Base-by-base conservation (phyloP, 345 rosid genomes). In the Corchorus capsularis region DNA sequence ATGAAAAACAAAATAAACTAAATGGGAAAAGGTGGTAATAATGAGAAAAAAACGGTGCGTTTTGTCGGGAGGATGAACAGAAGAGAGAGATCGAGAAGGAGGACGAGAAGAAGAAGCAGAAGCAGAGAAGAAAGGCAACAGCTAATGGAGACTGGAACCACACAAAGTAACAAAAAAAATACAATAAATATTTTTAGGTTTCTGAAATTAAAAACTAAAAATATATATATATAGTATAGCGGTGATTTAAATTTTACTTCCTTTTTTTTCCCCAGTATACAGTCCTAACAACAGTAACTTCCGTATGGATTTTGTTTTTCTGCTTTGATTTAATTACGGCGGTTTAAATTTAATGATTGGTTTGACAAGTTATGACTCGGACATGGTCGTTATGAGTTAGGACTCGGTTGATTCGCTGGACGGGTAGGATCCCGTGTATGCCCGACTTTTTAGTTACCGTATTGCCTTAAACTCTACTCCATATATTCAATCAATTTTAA, bases 111-210 rank as follows among this genome's bases (percentile, higher is more conserved):
- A 55, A 60, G 72, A 65, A 22, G 64, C 14, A 57, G 60, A 14
- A 52, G 50, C 3, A 27, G 46, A 61, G 59, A 34, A 73, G 22
- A 22, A 62, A 6, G 12, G 34, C 76, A 76, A 78, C 78, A 85
- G 82, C 82, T 73, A 79, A 68, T 82, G 70, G 80, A 70, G 73
- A 80, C 83, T 63, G 79, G 68, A 76, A 82, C 85, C 88, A 85
- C 86, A 82, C 70, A 82, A 82, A 45, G 41, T 14, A 61, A 73
- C 14, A 34, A 60, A 73, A 17, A 1, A 39, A 39, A 27, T 47
- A 49, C 72, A 47, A 49, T 27, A 68, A 27, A 49, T 68, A 47
- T 22, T 63, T 16, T 47, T 65, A 4, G 2, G 17, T 77, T 43
- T 49, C 6, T n/a, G 34, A 37, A 75, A 68, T 73, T 47, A 77